phyloP scores from a whole-genome alignment of 176 grass and related monocot genomes.

The Cenchrus americanus region DNA sequence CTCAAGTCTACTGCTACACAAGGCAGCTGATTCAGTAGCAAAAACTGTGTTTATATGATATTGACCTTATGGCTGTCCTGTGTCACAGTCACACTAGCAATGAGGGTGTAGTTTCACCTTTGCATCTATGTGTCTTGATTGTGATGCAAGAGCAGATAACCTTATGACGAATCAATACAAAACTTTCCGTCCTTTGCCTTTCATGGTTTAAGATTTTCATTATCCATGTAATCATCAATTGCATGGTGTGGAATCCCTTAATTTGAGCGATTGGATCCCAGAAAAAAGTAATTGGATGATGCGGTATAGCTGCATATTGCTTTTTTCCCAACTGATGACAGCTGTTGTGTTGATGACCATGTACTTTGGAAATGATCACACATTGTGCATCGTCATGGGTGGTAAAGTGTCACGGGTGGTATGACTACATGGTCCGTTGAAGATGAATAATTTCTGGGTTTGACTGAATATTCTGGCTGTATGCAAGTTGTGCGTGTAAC shows the following conservation, averaged over 20 bases:
- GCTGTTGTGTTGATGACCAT: constrained; percentile 6
- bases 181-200: constrained; percentile 28
- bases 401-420: constrained; percentile 22
- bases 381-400: background rate
- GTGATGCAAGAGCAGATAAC: constrained; percentile 42
- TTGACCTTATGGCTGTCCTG: constrained; percentile 37
- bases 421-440: constrained; percentile 13
- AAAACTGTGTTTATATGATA: constrained; percentile 46
- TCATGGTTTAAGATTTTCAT: constrained; percentile 33
- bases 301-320: constrained; percentile 19
- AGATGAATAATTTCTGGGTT: constrained; percentile 37
- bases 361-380: constrained; percentile 27
- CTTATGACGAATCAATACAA: constrained; percentile 48
- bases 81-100: constrained; percentile 34
- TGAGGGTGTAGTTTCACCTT: constrained; percentile 20
- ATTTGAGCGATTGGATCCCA: constrained; percentile 17
- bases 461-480: constrained; percentile 32
- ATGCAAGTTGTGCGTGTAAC: constrained; percentile 27
- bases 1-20: constrained; percentile 48
- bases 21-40: constrained; percentile 41
- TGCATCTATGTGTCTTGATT: constrained; percentile 48
- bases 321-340: background rate
- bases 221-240: constrained; percentile 42
- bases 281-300: constrained; percentile 39
- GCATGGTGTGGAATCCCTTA: constrained; percentile 42